A percentile compares a stretch with the other conserved stretches of the same genome.
Evolutionary conservation across 768 basidiomycete species (phyloP).

Genomic region (Cystobasidium onofrii): DNA sequence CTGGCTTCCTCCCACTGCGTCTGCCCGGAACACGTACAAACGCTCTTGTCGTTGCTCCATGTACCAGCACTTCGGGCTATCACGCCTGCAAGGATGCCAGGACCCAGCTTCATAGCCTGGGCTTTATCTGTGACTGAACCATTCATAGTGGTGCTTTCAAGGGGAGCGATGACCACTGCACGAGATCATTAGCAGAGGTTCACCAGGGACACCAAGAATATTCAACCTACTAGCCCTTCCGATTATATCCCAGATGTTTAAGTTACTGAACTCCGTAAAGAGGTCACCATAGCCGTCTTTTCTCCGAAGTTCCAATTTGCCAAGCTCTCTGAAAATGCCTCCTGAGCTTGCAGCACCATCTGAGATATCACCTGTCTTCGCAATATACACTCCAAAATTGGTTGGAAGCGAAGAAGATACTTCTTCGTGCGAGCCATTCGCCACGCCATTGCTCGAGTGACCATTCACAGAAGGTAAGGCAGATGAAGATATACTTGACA

Average conservation of each 20-base stretch:
- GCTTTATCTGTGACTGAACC: neutral
- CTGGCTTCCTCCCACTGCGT: conserved; percentile 25
- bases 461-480: neutral
- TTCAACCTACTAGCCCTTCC: conserved; percentile 21
- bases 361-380: conserved; percentile 29
- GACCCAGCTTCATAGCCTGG: conserved; percentile 9
- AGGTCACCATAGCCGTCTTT: conserved; percentile 31
- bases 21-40: conserved; percentile 26
- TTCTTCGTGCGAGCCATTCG: neutral
- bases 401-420: neutral
- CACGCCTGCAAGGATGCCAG: conserved; percentile 28
- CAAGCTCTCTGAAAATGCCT: neutral
- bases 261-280: conserved; percentile 14
- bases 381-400: conserved; percentile 19
- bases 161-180: conserved; percentile 27
- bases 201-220: neutral
- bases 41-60: conserved; percentile 32
- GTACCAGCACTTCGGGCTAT: conserved; percentile 31
- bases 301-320: conserved; percentile 21
- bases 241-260: conserved; percentile 31
- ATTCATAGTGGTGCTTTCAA: neutral
- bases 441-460: neutral
- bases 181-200: neutral
- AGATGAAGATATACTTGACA: neutral
- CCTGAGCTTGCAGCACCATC: conserved; percentile 18